A percentile compares a stretch with the other conserved stretches of the same genome.
These are phyloP conservation scores for Chrysochromulina parva DNA, from an alignment of 78 protist species.

Conservation along the genomic window DNA sequence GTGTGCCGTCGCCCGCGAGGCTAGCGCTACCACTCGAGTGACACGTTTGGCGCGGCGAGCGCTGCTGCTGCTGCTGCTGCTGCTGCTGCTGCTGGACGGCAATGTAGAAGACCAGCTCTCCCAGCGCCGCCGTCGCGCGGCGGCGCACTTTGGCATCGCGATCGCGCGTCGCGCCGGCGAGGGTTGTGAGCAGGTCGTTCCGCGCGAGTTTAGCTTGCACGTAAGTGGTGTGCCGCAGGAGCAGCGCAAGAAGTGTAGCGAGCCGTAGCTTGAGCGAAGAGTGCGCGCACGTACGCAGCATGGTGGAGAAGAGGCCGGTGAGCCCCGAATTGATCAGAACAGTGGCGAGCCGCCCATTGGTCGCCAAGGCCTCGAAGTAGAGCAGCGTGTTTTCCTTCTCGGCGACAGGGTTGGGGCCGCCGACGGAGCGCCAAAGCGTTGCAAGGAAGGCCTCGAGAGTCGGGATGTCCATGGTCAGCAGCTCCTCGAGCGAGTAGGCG, in stretches of 20 bases:
- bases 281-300: neutral
- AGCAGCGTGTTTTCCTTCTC: constrained; percentile 36
- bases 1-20: neutral
- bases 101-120: constrained; percentile 54
- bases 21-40: neutral
- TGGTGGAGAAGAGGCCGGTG: neutral
- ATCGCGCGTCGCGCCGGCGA: neutral
- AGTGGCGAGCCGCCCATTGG: constrained; percentile 16
- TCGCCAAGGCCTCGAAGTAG: constrained; percentile 31
- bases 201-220: neutral
- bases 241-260: neutral
- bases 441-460: constrained; percentile 41
- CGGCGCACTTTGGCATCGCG: neutral
- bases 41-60: neutral
- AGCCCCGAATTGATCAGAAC: constrained; percentile 28
- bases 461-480: neutral
- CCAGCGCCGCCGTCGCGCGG: constrained; percentile 32
- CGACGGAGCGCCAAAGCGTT: neutral
- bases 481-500: no score
- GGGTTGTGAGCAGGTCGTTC: neutral
- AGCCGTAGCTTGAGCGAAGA: neutral
- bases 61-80: neutral
- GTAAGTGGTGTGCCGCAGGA: constrained; percentile 42
- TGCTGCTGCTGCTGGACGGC: constrained; percentile 2
- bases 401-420: neutral